Base-by-base conservation (phyloP, 2,329 filamentous ascomycete species). In the Endoconidiophora polonica region DNA sequence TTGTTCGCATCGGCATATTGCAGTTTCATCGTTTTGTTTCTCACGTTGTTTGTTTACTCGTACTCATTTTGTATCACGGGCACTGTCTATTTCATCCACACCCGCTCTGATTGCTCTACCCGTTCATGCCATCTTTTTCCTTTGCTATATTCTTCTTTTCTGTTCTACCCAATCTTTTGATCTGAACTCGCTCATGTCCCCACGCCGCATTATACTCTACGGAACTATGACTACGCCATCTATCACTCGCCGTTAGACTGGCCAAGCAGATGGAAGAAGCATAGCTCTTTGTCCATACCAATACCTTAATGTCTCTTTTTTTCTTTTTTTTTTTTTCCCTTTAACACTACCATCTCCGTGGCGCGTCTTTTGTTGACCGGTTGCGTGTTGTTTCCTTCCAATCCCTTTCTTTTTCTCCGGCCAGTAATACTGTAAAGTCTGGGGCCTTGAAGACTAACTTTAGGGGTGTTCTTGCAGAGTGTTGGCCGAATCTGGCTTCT, bases 401-500 rank as follows among this genome's bases (percentile, higher is more conserved):
- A 10, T 41, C 22, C 12, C 23, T 12, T 24, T 38, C 26, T 42
- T 24, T 14, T 40, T 37, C 41, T 40, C 36, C 49, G 41, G 29
- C 44, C 39, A 46, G 36, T 33, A 16, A 46, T 16, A 46, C 43
- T 36, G 49, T 45, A 24, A 47, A 38, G 23, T 24, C 7, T 45
- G 33, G 40, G 33, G 46, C 24, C 41, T 40, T 41, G 22, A 48
- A 50, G 23, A 45, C 48, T 50, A 42, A 45, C 43, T 22, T 45
- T 33, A 23, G 40, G 24, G 23, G 48, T 44, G 22, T 38, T 40
- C 26, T 39, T 39, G 46, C 40, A 50, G 48, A 50, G 44, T 51
- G 23, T 44, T 50, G 36, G 48, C 52, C 18, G 48, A 48, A 26
- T 51, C 52, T 18, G 52, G 48, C 29, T 54, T 54, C 44, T 42